Conservation (phyloP, 1,284 basidiomycete species). For the Apiotrichum sp. region DNA sequence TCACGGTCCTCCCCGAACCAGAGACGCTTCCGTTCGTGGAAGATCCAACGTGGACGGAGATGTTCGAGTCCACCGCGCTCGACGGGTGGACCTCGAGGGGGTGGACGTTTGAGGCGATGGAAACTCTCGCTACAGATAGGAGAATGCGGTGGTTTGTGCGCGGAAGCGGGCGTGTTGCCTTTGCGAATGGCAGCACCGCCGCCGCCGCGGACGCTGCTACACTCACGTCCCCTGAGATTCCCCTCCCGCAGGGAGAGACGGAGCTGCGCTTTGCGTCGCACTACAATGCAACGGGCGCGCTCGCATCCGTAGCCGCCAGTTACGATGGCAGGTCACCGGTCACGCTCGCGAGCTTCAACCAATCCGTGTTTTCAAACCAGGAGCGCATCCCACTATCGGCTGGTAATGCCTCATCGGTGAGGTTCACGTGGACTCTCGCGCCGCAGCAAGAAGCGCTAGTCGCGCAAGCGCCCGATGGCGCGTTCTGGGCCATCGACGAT, state of each 20-base stretch:
- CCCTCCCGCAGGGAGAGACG: not conserved
- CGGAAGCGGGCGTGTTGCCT: not conserved
- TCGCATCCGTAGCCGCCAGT: not conserved
- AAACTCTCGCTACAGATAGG: not conserved
- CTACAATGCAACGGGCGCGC: not conserved
- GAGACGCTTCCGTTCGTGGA: not conserved
- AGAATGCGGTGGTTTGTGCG: not conserved
- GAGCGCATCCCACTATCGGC: not conserved
- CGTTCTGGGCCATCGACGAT: slow-evolving; percentile 7
- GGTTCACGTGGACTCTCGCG: slow-evolving; percentile 1
- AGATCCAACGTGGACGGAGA: slow-evolving; percentile 2
- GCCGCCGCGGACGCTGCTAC: not conserved
- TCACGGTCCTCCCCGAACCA: not conserved
- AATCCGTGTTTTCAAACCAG: not conserved
- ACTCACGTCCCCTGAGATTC: not conserved
- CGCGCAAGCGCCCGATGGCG: not conserved
- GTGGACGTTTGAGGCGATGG: slow-evolving; percentile 2
- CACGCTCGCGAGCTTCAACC: not conserved
- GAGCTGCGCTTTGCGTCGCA: slow-evolving; percentile 8
- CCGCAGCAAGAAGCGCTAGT: not conserved
- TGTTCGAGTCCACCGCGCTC: not conserved
- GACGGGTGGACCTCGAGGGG: not conserved
- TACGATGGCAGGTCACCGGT: not conserved
- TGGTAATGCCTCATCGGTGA: not conserved
- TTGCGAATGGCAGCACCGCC: too few relatives aligned